Evolutionary conservation across 2,329 filamentous ascomycete genomes (phyloP), one percentile per base, ranked within the genome.

Genomic region (Huntiella abstrusa): DNA sequence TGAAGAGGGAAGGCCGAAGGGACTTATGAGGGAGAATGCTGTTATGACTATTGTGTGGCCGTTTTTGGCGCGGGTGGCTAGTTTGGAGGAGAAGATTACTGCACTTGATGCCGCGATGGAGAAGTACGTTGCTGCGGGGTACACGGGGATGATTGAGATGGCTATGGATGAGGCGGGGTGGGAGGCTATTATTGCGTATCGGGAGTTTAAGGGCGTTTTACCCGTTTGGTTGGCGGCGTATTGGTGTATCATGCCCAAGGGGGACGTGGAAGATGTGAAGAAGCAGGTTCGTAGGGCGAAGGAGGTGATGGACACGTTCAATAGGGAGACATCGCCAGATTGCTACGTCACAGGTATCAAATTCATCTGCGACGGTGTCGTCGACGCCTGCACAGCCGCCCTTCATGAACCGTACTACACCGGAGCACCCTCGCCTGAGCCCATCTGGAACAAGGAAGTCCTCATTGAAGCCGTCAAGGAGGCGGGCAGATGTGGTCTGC

Each of bases 381-480:
- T 80, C 34, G 76, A 80, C 51, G 71, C 71, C 0, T 80, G 75
- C 57, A 80, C 76, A 1, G 76, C 76, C 0, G 72, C 69, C 0
- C 58, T 80, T 2, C 62, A 63, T 1, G 67, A 77, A 54, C 75
- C 76, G 0, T 80, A 80, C 54, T 62, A 66, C 3, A 68, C 67
- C 51, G 65, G 62, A 1, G 55, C 61, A 4, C 59, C 63, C 8
- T 59, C 66, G 16, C 51, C 52, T 1, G 66, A 69, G 2, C 63
- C 73, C 0, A 63, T 78, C 43, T 80, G 75, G 75, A 60, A 64
- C 0, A 58, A 61, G 2, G 62, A 64, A 12, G 65, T 70, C 50
- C 63, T 80, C 4, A 62, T 62, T 3, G 65, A 67, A 0, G 68
- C 77, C 0, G 67, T 80, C 1, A 58, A 62, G 8, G 63, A 63